Evolutionary conservation across 495 filamentous ascomycete genomes (phyloP).

Genomic region (Trypethelium eluteriae): DNA sequence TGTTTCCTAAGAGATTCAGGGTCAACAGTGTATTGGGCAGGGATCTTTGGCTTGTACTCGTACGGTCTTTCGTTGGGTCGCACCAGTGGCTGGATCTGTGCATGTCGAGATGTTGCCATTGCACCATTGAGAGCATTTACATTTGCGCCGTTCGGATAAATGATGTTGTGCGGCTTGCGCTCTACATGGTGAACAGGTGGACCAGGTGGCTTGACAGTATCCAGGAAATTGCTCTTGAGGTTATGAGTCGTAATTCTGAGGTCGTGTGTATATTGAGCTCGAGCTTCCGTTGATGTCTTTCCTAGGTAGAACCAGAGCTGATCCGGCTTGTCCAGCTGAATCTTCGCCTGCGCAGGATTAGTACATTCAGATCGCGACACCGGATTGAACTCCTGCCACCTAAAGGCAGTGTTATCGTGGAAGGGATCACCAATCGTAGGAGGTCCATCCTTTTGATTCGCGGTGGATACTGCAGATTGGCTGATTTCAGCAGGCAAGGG

Average conservation of each 20-base stretch:
- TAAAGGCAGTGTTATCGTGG: slow-evolving; percentile 50
- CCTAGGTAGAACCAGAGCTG: slow-evolving; percentile 89
- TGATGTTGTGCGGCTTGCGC: slow-evolving; percentile 10
- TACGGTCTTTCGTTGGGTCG: slow-evolving; percentile 28
- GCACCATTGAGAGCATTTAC: slow-evolving; percentile 18
- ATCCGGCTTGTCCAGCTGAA: slow-evolving; percentile 60
- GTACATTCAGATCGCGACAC: slow-evolving; percentile 35
- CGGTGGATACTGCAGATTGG: slow-evolving; percentile 28
- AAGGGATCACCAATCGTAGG: slow-evolving; percentile 54
- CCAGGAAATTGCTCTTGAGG: slow-evolving; percentile 54
- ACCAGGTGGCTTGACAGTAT: slow-evolving; percentile 48
- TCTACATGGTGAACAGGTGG: slow-evolving; percentile 27
- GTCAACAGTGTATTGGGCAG: slow-evolving; percentile 21
- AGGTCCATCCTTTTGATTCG: slow-evolving; percentile 42
- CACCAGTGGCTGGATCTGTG: slow-evolving; percentile 12
- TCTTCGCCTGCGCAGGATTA: slow-evolving; percentile 49
- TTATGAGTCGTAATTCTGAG: slow-evolving; percentile 49
- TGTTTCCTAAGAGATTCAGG: slow-evolving; percentile 20
- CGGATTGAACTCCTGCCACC: slow-evolving; percentile 72
- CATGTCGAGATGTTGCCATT: slow-evolving; percentile 11
- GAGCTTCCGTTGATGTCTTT: slow-evolving; percentile 79
- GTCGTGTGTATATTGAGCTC: slow-evolving; percentile 85
- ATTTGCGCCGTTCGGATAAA: slow-evolving; percentile 14
- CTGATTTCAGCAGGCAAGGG: slow-evolving; percentile 52
- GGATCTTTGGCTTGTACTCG: slow-evolving; percentile 34